Evolutionary conservation across 257 asterid species (phyloP).

Genomic region (Apocynum venetum): DNA sequence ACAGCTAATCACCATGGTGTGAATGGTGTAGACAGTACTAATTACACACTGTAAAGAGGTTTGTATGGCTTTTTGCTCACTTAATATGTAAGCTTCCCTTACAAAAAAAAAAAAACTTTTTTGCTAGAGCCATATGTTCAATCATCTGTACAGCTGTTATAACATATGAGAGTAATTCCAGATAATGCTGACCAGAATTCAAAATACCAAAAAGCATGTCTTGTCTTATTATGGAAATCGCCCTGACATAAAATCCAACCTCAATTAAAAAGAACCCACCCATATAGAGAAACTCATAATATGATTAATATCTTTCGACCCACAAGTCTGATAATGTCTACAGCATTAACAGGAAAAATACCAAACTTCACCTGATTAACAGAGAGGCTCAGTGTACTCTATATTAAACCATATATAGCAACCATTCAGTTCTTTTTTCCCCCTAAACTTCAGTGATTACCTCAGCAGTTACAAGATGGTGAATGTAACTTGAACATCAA

Average conservation of each 20-base stretch:
- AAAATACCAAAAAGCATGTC: background rate
- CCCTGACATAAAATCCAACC: background rate
- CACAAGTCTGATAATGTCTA: background rate
- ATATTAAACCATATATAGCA: background rate
- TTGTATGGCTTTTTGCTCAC: too few relatives aligned
- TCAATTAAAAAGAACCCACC: background rate
- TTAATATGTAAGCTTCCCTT: too few relatives aligned
- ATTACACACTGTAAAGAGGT: too few relatives aligned
- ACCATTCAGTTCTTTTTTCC: background rate
- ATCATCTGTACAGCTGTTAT: background rate
- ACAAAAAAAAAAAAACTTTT: too few relatives aligned
- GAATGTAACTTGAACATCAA: background rate
- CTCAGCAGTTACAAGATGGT: background rate
- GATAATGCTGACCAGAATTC: background rate
- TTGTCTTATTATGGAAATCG: background rate
- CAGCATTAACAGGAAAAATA: background rate
- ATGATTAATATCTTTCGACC: background rate
- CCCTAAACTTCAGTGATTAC: background rate
- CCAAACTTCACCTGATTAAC: background rate
- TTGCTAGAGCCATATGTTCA: background rate
- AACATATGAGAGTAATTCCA: background rate
- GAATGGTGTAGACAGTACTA: too few relatives aligned
- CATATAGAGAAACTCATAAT: background rate
- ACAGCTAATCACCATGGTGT: too few relatives aligned
- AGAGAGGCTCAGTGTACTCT: background rate